Evolutionary conservation across 768 basidiomycete genomes (phyloP).

Genomic region (Leucosporidium scottii): DNA sequence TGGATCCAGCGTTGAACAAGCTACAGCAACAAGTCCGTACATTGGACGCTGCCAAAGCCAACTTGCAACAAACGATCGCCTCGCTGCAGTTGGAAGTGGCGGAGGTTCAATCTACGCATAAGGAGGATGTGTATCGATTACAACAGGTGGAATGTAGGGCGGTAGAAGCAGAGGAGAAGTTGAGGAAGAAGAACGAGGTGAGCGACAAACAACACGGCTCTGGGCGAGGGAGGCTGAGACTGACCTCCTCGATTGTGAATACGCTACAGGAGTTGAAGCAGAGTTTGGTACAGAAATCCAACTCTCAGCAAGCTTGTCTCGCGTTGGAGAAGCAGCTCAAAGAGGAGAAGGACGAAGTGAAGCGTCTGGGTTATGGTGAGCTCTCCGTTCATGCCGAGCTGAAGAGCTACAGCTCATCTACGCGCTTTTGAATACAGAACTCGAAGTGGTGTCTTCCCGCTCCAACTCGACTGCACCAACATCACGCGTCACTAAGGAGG

Average conservation of each 20-base stretch:
- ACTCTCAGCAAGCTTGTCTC: no score
- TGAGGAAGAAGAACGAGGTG: slow-evolving; percentile 10
- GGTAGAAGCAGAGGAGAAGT: slow-evolving; percentile 8
- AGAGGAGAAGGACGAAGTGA: no score
- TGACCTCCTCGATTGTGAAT: not conserved
- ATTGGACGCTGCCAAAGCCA: no score
- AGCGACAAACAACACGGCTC: slow-evolving; percentile 15
- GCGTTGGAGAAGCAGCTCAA: no score
- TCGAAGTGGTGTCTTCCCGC: slow-evolving; percentile 10
- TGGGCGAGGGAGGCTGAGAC: not conserved
- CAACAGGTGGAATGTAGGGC: slow-evolving; percentile 7
- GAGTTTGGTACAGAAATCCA: no score
- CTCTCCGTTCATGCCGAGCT: no score
- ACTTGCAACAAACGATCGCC: no score
- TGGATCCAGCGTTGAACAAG: no score
- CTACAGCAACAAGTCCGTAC: no score
- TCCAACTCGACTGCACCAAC: not conserved
- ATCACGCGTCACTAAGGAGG: not conserved
- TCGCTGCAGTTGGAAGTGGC: no score
- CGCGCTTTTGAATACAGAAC: slow-evolving; percentile 7
- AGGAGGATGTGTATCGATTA: slow-evolving; percentile 1
- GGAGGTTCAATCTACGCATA: no score
- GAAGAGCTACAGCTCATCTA: no score
- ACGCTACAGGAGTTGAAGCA: slow-evolving; percentile 13
- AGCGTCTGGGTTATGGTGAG: slow-evolving; percentile 12